Evolutionary conservation across 108 stramenopile genomes (phyloP).

Genomic region (Schizochytrium sp.): DNA sequence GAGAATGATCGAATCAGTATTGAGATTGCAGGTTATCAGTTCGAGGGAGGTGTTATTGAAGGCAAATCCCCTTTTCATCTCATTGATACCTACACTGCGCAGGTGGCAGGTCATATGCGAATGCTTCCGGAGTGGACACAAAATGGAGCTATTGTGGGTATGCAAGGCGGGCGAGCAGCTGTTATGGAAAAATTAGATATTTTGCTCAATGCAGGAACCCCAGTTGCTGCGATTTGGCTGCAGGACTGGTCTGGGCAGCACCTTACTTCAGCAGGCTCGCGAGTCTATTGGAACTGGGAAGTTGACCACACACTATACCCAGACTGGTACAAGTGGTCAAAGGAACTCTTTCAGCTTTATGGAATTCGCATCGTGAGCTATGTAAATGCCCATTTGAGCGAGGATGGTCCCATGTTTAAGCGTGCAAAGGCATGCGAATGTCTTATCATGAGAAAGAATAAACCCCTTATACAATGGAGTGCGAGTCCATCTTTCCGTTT

Average conservation of each 20-base stretch:
- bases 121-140: slow-evolving; percentile 33
- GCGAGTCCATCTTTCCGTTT: slow-evolving; percentile 2
- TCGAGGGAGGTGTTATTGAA: neutral
- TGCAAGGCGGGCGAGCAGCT: slow-evolving; percentile 57
- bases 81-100: slow-evolving; percentile 1
- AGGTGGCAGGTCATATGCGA: neutral
- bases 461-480: neutral
- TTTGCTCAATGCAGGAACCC: neutral
- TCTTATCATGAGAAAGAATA: neutral
- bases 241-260: slow-evolving; percentile 63
- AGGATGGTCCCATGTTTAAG: neutral
- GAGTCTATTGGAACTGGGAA: slow-evolving; percentile 62
- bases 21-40: neutral
- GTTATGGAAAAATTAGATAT: neutral
- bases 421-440: neutral
- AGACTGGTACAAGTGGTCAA: slow-evolving; percentile 29
- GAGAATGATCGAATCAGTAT: neutral
- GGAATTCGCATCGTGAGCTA: slow-evolving; percentile 31
- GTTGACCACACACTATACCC: slow-evolving; percentile 20
- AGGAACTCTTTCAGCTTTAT: neutral
- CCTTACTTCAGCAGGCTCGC: neutral
- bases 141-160: slow-evolving; percentile 54
- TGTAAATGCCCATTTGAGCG: slow-evolving; percentile 5
- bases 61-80: neutral
- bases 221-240: slow-evolving; percentile 47